phyloP scores from a whole-genome alignment of 139 green algal species.

The Astrephomene gubernaculifera region DNA sequence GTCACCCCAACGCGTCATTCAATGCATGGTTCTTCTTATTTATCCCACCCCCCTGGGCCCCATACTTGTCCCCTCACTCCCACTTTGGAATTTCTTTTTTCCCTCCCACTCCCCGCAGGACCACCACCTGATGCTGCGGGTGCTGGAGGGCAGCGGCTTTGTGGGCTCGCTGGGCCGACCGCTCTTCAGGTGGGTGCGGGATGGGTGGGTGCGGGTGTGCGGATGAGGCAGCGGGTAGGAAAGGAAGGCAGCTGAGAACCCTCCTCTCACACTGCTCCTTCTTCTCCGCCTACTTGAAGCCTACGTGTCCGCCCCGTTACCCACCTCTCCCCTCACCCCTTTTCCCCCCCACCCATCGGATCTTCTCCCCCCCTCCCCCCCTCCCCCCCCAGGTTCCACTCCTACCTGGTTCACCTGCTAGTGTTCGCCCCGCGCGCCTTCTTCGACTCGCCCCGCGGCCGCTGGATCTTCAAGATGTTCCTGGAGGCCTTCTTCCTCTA shows the following conservation, averaged over 20 bases:
- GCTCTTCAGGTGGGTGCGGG: not conserved
- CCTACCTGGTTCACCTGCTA: not conserved
- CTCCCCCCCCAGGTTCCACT: not conserved
- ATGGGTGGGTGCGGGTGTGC: not conserved
- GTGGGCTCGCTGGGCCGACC: not conserved
- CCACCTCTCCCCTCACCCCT: not conserved
- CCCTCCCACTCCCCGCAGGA: too few species aligned
- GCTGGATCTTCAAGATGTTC: slow-evolving; percentile 6
- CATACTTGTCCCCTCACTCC: too few species aligned
- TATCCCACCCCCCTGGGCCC: too few species aligned
- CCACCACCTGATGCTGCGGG: not conserved
- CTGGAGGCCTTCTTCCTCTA: slow-evolving; percentile 24
- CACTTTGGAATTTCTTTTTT: too few species aligned
- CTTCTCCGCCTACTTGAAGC: too few species aligned
- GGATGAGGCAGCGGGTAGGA: too few species aligned
- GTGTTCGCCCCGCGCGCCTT: not conserved
- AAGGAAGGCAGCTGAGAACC: too few species aligned
- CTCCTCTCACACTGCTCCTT: too few species aligned
- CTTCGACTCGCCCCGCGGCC: slow-evolving; percentile 25
- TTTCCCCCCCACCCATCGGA: not conserved
- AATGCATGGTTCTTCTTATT: too few species aligned
- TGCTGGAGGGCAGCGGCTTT: slow-evolving; percentile 4
- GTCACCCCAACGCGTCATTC: too few species aligned
- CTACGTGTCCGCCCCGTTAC: too few species aligned
- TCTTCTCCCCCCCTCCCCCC: not conserved